A percentile compares a stretch with the other conserved stretches of the same genome.
Evolutionary conservation across 1,284 basidiomycete genomes (phyloP).

Genomic region (Leccinum fallax): DNA sequence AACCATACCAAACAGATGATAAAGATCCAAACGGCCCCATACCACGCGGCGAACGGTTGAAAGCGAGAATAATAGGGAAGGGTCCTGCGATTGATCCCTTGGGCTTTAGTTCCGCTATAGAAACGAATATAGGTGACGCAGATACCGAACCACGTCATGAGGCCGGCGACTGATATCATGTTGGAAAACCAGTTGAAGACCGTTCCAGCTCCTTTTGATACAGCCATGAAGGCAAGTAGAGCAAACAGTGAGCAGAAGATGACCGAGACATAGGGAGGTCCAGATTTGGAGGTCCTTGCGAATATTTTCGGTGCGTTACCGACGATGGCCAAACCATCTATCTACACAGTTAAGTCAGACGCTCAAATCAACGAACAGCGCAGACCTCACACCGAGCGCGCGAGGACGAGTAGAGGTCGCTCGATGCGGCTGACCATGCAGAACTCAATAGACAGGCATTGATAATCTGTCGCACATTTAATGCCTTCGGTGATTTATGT

Average conservation of each 20-base stretch:
- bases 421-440: constrained; percentile 86
- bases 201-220: constrained; percentile 58
- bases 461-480: constrained; percentile 60
- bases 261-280: constrained; percentile 78
- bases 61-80: constrained; percentile 67
- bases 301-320: constrained; percentile 83
- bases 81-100: constrained; percentile 67
- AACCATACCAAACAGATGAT: constrained; percentile 69
- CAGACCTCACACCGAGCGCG: constrained; percentile 70
- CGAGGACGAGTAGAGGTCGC: constrained; percentile 81
- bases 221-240: constrained; percentile 73
- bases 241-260: constrained; percentile 68
- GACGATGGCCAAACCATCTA: constrained; percentile 77
- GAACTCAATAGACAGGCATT: constrained; percentile 86
- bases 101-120: constrained; percentile 71
- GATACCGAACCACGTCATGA: constrained; percentile 87
- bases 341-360: neutral
- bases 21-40: constrained; percentile 54
- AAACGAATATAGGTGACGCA: constrained; percentile 80
- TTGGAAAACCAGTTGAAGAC: constrained; percentile 82
- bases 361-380: neutral
- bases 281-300: constrained; percentile 62
- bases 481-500: constrained; percentile 18
- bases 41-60: constrained; percentile 76
- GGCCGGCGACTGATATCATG: constrained; percentile 64